Evolutionary conservation across 768 basidiomycete genomes (phyloP).

Genomic region (Mycena kentingensis): DNA sequence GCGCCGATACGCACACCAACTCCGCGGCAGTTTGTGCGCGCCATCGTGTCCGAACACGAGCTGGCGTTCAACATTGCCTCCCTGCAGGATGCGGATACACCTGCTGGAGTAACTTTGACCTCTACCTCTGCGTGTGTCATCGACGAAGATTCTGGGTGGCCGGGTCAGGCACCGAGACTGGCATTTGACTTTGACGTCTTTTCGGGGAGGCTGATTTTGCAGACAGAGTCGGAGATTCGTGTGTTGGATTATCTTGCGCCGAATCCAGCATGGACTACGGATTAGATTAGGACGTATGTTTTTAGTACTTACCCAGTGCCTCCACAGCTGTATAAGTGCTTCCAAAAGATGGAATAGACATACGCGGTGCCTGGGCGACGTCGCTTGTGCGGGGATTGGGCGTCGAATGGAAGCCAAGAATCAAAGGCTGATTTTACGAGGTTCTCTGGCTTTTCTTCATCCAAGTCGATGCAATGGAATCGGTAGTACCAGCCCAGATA

Average conservation of each 20-base stretch:
- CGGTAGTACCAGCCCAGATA: slow-evolving; percentile 67
- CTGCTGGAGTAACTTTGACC: slow-evolving; percentile 7
- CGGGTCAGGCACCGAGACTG: background rate
- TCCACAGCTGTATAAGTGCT: too few relatives aligned
- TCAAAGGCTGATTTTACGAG: too few relatives aligned
- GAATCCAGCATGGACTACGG: too few relatives aligned
- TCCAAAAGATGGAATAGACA: too few relatives aligned
- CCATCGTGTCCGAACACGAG: background rate
- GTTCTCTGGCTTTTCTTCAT: slow-evolving; percentile 4
- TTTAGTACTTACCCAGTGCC: too few relatives aligned
- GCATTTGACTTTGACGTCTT: slow-evolving; percentile 11
- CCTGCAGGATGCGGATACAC: background rate
- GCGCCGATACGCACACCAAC: slow-evolving; percentile 6
- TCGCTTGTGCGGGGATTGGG: too few relatives aligned
- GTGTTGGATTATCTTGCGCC: slow-evolving; percentile 13
- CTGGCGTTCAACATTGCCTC: background rate
- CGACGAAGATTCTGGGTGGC: slow-evolving; percentile 2
- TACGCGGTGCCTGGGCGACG: too few relatives aligned
- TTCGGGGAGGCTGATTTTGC: slow-evolving; percentile 5
- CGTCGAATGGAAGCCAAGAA: too few relatives aligned
- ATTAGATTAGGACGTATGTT: too few relatives aligned
- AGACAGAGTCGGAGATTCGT: slow-evolving; percentile 1
- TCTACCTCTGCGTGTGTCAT: slow-evolving; percentile 5
- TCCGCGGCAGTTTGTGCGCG: background rate
- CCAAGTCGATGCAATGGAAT: slow-evolving; percentile 40